A percentile compares a stretch with the other conserved stretches of the same genome.
Conservation (phyloP, 179 eudicot species). For the Carnegiea gigantea region DNA sequence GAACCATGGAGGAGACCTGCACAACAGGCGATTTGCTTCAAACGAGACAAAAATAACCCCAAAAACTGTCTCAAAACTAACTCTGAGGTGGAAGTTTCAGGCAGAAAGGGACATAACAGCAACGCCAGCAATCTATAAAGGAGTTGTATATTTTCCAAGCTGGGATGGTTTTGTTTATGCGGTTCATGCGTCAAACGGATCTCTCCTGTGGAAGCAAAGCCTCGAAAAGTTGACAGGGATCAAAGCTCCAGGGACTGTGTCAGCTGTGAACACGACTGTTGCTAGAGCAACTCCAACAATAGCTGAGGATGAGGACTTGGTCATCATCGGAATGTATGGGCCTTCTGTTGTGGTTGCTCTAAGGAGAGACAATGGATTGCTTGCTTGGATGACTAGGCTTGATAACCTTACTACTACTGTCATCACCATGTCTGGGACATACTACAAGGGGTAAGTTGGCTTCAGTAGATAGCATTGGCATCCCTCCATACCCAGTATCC, state of each 20-base stretch:
- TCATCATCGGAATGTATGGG: conserved; percentile 33
- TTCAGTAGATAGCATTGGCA: too few species aligned
- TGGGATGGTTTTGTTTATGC: conserved; percentile 41
- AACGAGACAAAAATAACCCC: conserved; percentile 30
- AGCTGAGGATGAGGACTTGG: conserved; percentile 2
- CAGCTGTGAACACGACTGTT: conserved; percentile 23
- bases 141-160: conserved; percentile 31
- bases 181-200: conserved; percentile 24
- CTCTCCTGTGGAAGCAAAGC: conserved; percentile 29
- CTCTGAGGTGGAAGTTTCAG: conserved; percentile 33
- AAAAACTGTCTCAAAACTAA: conserved; percentile 17
- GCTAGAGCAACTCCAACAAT: conserved; percentile 29
- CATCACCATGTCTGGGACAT: conserved; percentile 42
- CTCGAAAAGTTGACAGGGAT: conserved; percentile 30
- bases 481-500: too few species aligned
- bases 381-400: conserved; percentile 26
- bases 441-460: conserved; percentile 40
- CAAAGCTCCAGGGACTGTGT: conserved; percentile 11
- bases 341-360: conserved; percentile 34
- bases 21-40: conserved; percentile 32
- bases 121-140: conserved; percentile 35
- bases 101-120: conserved; percentile 33
- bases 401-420: conserved; percentile 8
- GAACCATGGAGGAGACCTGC: conserved; percentile 39
- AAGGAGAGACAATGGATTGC: conserved; percentile 11